Evolutionary conservation across 768 basidiomycete genomes (phyloP).

Genomic region (Paxillus involutus): DNA sequence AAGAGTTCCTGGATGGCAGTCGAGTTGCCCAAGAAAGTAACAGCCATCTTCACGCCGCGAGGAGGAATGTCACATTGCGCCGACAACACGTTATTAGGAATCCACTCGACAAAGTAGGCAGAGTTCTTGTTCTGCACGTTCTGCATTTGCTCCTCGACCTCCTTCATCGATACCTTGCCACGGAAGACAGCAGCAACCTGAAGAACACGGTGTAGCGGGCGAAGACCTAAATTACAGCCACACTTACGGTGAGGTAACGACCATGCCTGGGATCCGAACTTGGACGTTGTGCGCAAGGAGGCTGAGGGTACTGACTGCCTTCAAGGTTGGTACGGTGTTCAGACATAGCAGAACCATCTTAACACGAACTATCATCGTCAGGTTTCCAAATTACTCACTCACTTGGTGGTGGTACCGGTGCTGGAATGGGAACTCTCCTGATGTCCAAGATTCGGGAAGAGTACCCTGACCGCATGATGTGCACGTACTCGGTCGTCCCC

Average conservation of each 20-base stretch:
- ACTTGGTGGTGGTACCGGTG: constrained; percentile 98
- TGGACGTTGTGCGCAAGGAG: constrained; percentile 99
- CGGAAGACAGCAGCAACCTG: constrained; percentile 96
- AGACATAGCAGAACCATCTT: neutral
- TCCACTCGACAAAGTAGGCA: constrained; percentile 99
- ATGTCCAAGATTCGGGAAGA: constrained; percentile 99
- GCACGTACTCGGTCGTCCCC: constrained; percentile 98
- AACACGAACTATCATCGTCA: constrained; percentile 27
- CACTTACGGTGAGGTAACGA: constrained; percentile 88
- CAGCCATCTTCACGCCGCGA: constrained; percentile 93
- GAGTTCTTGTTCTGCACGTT: constrained; percentile 97
- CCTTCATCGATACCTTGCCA: constrained; percentile 99
- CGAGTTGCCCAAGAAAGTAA: constrained; percentile 96
- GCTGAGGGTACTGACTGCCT: constrained; percentile 97
- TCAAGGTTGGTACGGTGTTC: constrained; percentile 65
- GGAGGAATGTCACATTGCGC: constrained; percentile 99
- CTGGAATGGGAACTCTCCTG: constrained; percentile 98
- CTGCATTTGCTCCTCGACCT: constrained; percentile 99
- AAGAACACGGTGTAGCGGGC: neutral
- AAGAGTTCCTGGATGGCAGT: constrained; percentile 97
- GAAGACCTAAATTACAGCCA: neutral
- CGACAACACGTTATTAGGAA: constrained; percentile 97
- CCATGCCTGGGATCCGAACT: constrained; percentile 97
- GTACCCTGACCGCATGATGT: constrained; percentile 99
- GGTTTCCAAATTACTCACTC: constrained; percentile 99